A percentile compares a stretch with the other conserved stretches of the same genome.
phyloP scores from a whole-genome alignment of 129 eudicot genomes.

The Helianthus tuberosus region DNA sequence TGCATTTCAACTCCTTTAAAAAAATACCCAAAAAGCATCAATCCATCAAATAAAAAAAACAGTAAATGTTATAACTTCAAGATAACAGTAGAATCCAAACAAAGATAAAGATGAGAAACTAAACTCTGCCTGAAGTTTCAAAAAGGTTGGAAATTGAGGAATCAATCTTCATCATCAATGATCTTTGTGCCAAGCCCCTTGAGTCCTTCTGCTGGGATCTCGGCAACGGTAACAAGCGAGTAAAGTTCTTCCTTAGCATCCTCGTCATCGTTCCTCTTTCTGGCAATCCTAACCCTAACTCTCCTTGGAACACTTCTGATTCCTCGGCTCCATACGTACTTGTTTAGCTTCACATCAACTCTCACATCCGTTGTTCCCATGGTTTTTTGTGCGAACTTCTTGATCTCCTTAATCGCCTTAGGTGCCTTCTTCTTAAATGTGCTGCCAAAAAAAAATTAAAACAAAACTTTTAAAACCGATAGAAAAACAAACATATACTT shows the following conservation, averaged over 20 bases:
- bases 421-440: constrained; percentile 82
- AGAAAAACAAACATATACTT: not conserved
- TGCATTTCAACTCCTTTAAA: not conserved
- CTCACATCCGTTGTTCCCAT: constrained; percentile 78
- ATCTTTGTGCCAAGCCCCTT: constrained; percentile 71
- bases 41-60: constrained; percentile 24
- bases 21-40: not conserved
- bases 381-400: constrained; percentile 65
- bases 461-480: not conserved
- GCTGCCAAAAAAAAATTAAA: not conserved
- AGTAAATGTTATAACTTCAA: constrained; percentile 30
- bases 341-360: constrained; percentile 81
- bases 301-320: constrained; percentile 77
- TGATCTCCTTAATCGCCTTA: constrained; percentile 72
- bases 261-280: constrained; percentile 77
- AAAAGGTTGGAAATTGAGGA: constrained; percentile 25
- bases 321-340: constrained; percentile 75
- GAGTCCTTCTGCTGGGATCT: constrained; percentile 62
- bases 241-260: constrained; percentile 79
- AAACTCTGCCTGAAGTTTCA: constrained; percentile 35
- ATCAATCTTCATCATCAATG: constrained; percentile 63
- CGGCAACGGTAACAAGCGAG: constrained; percentile 76
- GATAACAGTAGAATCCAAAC: constrained; percentile 27
- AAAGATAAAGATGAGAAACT: constrained; percentile 31
- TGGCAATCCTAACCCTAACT: constrained; percentile 65